Conservation (phyloP, 225 moss, liverwort and hornwort species). For the Sphagnum tenellum region DNA sequence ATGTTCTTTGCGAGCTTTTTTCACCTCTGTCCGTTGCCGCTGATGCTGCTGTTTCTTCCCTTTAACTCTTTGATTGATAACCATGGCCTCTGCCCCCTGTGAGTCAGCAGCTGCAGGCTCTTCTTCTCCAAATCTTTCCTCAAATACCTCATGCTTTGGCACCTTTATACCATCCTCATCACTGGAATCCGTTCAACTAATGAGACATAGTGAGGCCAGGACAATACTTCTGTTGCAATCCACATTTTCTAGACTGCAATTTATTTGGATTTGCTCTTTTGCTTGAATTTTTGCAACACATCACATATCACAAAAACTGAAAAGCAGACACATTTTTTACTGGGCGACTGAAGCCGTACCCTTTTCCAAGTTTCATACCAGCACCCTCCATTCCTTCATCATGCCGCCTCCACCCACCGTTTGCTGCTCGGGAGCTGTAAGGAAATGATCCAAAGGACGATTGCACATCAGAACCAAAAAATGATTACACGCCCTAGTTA, state of each 20-base stretch:
- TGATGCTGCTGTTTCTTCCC: constrained; percentile 63
- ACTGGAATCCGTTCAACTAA: constrained; percentile 45
- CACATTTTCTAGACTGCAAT: no score
- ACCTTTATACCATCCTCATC: constrained; percentile 71
- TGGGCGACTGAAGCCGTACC: constrained; percentile 14
- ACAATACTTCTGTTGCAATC: no score
- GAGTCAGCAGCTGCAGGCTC: constrained; percentile 39
- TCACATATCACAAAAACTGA: no score
- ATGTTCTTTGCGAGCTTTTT: constrained; percentile 59
- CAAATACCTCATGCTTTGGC: constrained; percentile 49
- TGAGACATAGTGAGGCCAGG: background rate
- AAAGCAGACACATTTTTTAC: no score
- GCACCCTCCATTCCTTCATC: constrained; percentile 29
- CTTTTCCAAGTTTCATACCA: constrained; percentile 22
- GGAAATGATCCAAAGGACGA: no score
- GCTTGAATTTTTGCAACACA: no score
- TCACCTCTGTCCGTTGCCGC: constrained; percentile 64
- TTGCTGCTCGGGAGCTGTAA: constrained; percentile 36
- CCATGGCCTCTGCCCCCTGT: constrained; percentile 39
- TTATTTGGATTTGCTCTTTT: no score
- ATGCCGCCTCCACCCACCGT: constrained; percentile 47
- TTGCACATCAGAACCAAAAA: no score
- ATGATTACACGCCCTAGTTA: no score
- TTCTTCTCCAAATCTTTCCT: constrained; percentile 69
- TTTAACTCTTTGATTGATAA: constrained; percentile 39